Evolutionary conservation across 2,329 filamentous ascomycete genomes (phyloP), one percentile per base, ranked within the genome.

Genomic region (Penicillium occitanis): DNA sequence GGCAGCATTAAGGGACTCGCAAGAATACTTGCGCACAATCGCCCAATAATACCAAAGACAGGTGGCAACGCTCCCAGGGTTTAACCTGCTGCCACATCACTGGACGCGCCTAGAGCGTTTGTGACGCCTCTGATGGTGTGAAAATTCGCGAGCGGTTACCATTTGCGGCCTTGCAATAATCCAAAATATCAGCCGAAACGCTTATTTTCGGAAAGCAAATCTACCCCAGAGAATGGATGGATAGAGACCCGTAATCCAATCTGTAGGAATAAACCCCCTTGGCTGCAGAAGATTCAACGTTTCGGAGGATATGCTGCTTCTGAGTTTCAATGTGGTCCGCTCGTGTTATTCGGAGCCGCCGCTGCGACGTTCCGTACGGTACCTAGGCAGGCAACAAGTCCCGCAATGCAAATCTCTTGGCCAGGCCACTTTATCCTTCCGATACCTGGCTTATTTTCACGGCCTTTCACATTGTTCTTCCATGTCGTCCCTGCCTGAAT

Each of bases 11-110:
- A 63, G 22, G 22, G 55, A 11, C 30, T 61, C 55, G 48, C 50
- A 58, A 42, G 35, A 46, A 55, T 44, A 17, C 40, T 53, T 33
- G 64, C 53, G 35, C 55, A 46, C 13, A 42, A 63, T 58, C 61
- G 61, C 10, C 65, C 65, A 66, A 66, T 66, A 30, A 35, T 50
- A 50, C 65, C 51, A 10, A 60, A 50, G 60, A 66, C 61, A 66
- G 55, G 53, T 66, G 65, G 61, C 61, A 66, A 46, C 51, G n/a
- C 44, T 40, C 28, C 25, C 33, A 51, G 17, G n/a, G 5, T 25
- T 35, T 19, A 66, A 48, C 48, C 44, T 63, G 46, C 61, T 60
- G 46, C 35, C 17, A 48, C 44, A 51, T 14, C 22, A 60, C 42
- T 42, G 55, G 44, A 60, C 33, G 59, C 60, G 61, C 37, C 51